These are phyloP conservation scores for Plectosphaerella plurivora DNA, from an alignment of 2,329 filamentous ascomycete genomes.

Conservation along the genomic window DNA sequence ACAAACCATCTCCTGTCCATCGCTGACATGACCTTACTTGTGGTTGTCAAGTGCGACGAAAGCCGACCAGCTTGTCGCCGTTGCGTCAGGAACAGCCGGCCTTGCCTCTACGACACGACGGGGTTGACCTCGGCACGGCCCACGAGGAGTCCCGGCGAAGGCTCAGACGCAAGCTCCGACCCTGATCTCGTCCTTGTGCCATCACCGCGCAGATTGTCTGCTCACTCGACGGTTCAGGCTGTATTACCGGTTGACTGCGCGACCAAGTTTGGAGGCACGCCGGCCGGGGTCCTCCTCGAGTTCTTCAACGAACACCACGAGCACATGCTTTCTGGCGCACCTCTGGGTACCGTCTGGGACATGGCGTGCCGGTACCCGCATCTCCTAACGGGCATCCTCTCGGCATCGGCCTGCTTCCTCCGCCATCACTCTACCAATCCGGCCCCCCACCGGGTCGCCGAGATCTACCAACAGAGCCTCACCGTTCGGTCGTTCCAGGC, in stretches of 20 bases:
- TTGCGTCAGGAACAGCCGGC: slow-evolving; percentile 12
- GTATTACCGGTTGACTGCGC: slow-evolving; percentile 7
- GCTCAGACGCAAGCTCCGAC: background rate
- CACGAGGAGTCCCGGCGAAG: background rate
- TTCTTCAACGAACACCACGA: slow-evolving; percentile 10
- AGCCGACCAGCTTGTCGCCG: slow-evolving; percentile 14
- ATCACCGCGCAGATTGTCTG: slow-evolving; percentile 2
- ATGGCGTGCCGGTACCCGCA: slow-evolving; percentile 9
- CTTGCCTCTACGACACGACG: slow-evolving; percentile 8
- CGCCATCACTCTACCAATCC: slow-evolving; percentile 8
- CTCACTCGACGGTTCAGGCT: slow-evolving; percentile 3
- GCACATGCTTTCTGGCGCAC: slow-evolving; percentile 9
- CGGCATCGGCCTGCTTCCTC: slow-evolving; percentile 17
- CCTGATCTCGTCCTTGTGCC: background rate
- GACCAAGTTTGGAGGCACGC: slow-evolving; percentile 9
- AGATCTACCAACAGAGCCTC: slow-evolving; percentile 16
- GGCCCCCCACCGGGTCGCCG: slow-evolving; percentile 11
- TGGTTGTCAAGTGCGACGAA: slow-evolving; percentile 9
- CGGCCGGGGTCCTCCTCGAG: slow-evolving; percentile 11
- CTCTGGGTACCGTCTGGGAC: slow-evolving; percentile 4
- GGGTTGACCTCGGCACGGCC: background rate
- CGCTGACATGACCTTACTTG: background rate
- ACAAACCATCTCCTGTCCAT: background rate
- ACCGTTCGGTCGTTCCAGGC: slow-evolving; percentile 14
- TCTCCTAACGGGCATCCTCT: slow-evolving; percentile 16